A percentile compares a stretch with the other conserved stretches of the same genome.
Evolutionary conservation across 768 basidiomycete genomes (phyloP).

Genomic region (Rhizopogon roseolus): DNA sequence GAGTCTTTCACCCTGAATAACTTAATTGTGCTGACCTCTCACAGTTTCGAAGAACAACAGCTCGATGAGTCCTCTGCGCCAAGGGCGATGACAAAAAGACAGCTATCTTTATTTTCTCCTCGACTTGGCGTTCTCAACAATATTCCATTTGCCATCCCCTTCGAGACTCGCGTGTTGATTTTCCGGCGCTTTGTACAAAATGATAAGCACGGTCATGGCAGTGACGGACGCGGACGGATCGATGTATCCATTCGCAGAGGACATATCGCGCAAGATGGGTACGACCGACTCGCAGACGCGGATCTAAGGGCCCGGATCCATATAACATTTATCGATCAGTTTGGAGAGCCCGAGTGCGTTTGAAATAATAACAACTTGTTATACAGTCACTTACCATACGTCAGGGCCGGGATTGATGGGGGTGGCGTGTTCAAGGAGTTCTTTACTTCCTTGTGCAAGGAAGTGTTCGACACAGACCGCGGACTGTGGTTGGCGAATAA

Average conservation of each 20-base stretch:
- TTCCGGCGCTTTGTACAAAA: conserved; percentile 80
- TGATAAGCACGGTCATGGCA: conserved; percentile 36
- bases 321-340: conserved; percentile 92
- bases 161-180: conserved; percentile 84
- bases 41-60: conserved; percentile 64
- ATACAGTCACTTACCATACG: conserved; percentile 3
- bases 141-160: conserved; percentile 93
- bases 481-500: conserved; percentile 91
- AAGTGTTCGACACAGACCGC: conserved; percentile 92
- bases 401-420: conserved; percentile 87
- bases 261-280: conserved; percentile 86
- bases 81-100: conserved; percentile 53
- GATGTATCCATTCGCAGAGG: conserved; percentile 47
- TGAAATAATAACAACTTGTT: neutral
- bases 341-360: conserved; percentile 77
- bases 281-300: conserved; percentile 71
- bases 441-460: conserved; percentile 86
- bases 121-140: conserved; percentile 90
- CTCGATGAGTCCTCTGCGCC: conserved; percentile 24
- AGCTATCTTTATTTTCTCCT: conserved; percentile 56
- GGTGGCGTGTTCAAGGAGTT: conserved; percentile 99
- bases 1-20: neutral
- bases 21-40: neutral
- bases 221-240: conserved; percentile 14
- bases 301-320: conserved; percentile 79